These are phyloP conservation scores for Clarireedia homoeocarpa DNA, from an alignment of 2,329 filamentous ascomycete species.

Conservation along the genomic window DNA sequence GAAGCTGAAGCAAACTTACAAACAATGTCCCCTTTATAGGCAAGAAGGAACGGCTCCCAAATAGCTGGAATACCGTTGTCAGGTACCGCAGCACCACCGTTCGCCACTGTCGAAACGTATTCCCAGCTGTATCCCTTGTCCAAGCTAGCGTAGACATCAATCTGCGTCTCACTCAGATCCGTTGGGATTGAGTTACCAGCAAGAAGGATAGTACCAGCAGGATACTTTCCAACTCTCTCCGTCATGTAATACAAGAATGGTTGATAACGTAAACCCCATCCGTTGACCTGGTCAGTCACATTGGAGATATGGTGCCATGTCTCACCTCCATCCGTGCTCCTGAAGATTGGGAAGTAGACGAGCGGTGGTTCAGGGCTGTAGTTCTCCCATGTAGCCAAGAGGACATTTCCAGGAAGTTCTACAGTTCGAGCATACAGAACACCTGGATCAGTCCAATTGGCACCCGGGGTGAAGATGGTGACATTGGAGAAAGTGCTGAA, in stretches of 20 bases:
- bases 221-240: slow-evolving; percentile 46
- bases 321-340: slow-evolving; percentile 44
- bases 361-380: slow-evolving; percentile 47
- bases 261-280: slow-evolving; percentile 60
- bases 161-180: slow-evolving; percentile 54
- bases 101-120: slow-evolving; percentile 58
- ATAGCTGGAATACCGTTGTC: slow-evolving; percentile 58
- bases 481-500: slow-evolving; percentile 24
- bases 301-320: slow-evolving; percentile 57
- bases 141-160: slow-evolving; percentile 59
- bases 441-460: slow-evolving; percentile 25
- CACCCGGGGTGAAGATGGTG: slow-evolving; percentile 24
- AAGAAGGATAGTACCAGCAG: slow-evolving; percentile 54
- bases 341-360: slow-evolving; percentile 44
- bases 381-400: slow-evolving; percentile 49
- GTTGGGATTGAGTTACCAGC: slow-evolving; percentile 37
- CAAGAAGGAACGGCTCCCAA: slow-evolving; percentile 64
- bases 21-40: slow-evolving; percentile 51
- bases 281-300: slow-evolving; percentile 55
- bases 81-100: slow-evolving; percentile 49
- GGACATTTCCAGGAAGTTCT: slow-evolving; percentile 31
- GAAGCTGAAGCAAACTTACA: neutral
- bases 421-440: slow-evolving; percentile 31
- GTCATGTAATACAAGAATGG: slow-evolving; percentile 60
- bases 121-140: slow-evolving; percentile 56